These are phyloP conservation scores for Magnusiomyces ingens DNA, from an alignment of 1,139 yeast species.

Conservation along the genomic window DNA sequence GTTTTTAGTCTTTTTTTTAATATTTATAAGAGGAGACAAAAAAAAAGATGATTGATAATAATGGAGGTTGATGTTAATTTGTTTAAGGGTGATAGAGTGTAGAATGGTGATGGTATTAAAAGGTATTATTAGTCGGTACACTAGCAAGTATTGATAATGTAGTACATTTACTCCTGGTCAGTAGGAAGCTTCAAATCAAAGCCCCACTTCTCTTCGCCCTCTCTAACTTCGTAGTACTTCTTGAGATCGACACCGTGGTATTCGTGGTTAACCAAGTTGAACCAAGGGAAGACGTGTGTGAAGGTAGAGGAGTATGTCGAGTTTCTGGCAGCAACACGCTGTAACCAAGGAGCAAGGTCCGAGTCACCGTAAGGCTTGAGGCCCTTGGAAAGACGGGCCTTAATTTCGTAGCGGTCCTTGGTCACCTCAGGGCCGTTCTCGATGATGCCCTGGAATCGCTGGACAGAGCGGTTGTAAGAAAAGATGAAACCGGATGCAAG, in stretches of 20 bases:
- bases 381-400: constrained; percentile 59
- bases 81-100: too few species aligned
- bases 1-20: too few species aligned
- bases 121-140: too few species aligned
- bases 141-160: constrained; percentile 2
- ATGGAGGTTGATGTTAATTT: too few species aligned
- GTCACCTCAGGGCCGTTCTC: constrained; percentile 69
- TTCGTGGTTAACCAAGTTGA: constrained; percentile 74
- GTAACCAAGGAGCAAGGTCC: constrained; percentile 59
- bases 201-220: constrained; percentile 39
- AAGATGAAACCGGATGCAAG: constrained; percentile 63
- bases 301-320: constrained; percentile 65
- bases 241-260: constrained; percentile 73
- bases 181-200: constrained; percentile 29
- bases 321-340: constrained; percentile 72
- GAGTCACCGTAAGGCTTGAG: constrained; percentile 56
- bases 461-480: constrained; percentile 55
- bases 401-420: constrained; percentile 69
- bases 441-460: constrained; percentile 71
- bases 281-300: constrained; percentile 69
- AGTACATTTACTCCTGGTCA: constrained; percentile 8
- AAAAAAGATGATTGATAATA: too few species aligned
- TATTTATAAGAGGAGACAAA: too few species aligned
- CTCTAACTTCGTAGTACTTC: constrained; percentile 62
- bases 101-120: too few species aligned